Evolutionary conservation across 306 rosid genomes (phyloP).

Genomic region (Sechiopsis laciniata): DNA sequence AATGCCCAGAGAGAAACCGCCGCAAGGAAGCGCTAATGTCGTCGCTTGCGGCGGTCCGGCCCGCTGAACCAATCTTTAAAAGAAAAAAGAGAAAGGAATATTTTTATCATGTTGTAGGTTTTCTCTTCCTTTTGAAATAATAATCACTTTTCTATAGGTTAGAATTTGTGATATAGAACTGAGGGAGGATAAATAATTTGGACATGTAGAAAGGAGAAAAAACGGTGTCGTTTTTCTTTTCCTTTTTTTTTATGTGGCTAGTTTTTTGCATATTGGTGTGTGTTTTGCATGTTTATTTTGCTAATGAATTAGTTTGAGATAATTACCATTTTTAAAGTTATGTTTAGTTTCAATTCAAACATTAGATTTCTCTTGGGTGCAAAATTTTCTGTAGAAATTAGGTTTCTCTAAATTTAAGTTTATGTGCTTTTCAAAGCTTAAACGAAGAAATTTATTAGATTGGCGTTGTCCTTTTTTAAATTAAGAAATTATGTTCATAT

Average conservation of each 20-base stretch:
- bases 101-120: neutral
- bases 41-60: neutral
- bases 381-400: too few relatives aligned
- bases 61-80: too few relatives aligned
- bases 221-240: too few relatives aligned
- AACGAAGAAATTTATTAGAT: too few relatives aligned
- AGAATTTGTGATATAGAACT: neutral
- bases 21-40: constrained; percentile 13
- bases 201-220: too few relatives aligned
- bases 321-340: neutral
- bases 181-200: neutral
- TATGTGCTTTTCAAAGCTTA: too few relatives aligned
- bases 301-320: neutral
- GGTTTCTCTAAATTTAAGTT: too few relatives aligned
- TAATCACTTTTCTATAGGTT: neutral
- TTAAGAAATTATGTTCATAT: too few relatives aligned
- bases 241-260: too few relatives aligned
- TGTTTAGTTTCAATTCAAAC: neutral
- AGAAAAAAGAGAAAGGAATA: too few relatives aligned
- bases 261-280: neutral
- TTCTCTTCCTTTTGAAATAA: neutral
- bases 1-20: constrained; percentile 24
- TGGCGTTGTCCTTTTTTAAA: too few relatives aligned
- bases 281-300: neutral
- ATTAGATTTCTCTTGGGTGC: neutral